These are phyloP conservation scores for Beta vulgaris DNA, from an alignment of 148 eudicot genomes.

Conservation along the genomic window DNA sequence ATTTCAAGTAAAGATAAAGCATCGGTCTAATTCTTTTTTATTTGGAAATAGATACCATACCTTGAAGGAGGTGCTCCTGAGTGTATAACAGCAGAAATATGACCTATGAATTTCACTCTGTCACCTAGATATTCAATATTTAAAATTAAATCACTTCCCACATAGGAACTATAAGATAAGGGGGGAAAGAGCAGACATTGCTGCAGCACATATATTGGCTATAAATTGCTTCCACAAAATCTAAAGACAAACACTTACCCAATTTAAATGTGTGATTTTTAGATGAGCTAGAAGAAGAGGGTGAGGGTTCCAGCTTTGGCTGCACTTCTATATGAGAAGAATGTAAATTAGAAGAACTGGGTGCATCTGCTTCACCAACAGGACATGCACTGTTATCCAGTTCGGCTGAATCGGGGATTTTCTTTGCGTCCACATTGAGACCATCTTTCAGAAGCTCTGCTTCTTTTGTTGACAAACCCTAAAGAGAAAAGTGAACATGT, in stretches of 20 bases:
- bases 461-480: constrained; percentile 68
- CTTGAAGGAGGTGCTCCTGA: constrained; percentile 49
- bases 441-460: constrained; percentile 68
- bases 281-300: constrained; percentile 43
- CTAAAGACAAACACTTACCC: constrained; percentile 35
- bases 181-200: not conserved
- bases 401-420: constrained; percentile 44
- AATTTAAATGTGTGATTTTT: constrained; percentile 56
- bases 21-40: not conserved
- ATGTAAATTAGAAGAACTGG: constrained; percentile 41
- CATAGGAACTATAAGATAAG: not conserved
- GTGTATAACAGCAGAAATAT: constrained; percentile 51
- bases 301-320: constrained; percentile 45
- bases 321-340: constrained; percentile 43
- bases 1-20: not conserved
- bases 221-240: not conserved
- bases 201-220: not conserved
- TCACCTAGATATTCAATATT: constrained; percentile 51
- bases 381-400: constrained; percentile 33
- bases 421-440: constrained; percentile 46
- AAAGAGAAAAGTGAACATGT: constrained; percentile 16
- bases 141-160: not conserved
- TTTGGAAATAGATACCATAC: constrained; percentile 44
- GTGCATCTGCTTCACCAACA: constrained; percentile 48
- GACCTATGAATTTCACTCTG: constrained; percentile 62